Evolutionary conservation across 495 filamentous ascomycete species (phyloP), one percentile per base, ranked within the genome.

Genomic region (Penicillium arizonense): DNA sequence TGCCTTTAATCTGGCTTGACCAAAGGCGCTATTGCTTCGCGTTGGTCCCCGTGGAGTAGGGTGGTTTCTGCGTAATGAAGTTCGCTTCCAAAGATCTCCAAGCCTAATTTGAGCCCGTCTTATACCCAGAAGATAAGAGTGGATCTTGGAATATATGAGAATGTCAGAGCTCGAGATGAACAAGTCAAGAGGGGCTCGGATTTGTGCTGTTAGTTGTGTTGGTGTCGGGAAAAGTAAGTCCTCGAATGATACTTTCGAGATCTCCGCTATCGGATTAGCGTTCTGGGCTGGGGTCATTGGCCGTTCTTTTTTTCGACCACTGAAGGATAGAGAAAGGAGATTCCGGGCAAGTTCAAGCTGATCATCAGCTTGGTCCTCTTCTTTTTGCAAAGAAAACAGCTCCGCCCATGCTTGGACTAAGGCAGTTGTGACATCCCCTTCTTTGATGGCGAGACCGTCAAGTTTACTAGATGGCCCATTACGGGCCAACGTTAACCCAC

Each of bases 71-170:
- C 93, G 83, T 16, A 95, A 78, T 0, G 83, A 76, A 0, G 86
- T 87, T 42, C 88, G 87, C 55, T 90, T 89, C 90, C 94, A 97
- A 16, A 97, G 70, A 59, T 88, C 80, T 4, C 89, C 85, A 0
- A 97, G 77, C 34, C 85, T 82, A 4, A 96, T 77, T 60, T 96
- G 90, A 3, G 90, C 87, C 30, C 90, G 82, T 18, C 91, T 85
- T 20, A 96, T 81, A 0, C 87, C 85, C 2, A 97, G 72, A 1
- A 98, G 82, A 67, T 97, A 98, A 5, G 91, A 82, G 62, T 94
- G 87, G 38, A 97, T 87, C 4, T 79, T 78, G 0, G 91, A 87
- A 61, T 98, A 98, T 0, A 76, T 80, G 20, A 85, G 79, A 3
- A 96, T 70, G 53, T 97, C 91, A 2, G 84, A 72, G 24, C 77